Evolutionary conservation across 257 asterid genomes (phyloP).

Genomic region (Solanum pinnatisectum): DNA sequence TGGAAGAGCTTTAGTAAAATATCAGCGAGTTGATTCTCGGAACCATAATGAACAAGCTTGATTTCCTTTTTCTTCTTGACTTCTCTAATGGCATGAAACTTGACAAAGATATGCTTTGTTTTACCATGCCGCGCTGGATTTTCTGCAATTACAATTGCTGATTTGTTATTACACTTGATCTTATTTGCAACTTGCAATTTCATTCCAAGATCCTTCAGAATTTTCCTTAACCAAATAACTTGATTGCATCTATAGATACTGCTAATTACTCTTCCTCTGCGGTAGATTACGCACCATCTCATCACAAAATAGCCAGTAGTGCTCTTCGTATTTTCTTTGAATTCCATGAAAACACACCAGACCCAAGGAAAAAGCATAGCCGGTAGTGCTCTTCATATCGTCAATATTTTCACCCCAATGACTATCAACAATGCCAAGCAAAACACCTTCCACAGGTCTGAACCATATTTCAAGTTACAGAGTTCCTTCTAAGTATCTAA

Average conservation of each 20-base stretch:
- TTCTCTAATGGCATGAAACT: neutral
- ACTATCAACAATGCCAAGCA: neutral
- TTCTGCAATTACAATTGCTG: too few species aligned
- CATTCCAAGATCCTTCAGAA: neutral
- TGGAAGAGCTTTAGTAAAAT: too few species aligned
- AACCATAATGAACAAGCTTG: neutral
- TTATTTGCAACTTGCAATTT: neutral
- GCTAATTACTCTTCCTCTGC: too few species aligned
- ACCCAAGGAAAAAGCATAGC: neutral
- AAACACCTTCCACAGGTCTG: neutral
- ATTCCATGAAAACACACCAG: neutral
- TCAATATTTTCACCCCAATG: neutral
- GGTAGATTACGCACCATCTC: too few species aligned
- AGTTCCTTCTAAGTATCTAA: neutral
- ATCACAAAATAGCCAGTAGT: too few species aligned
- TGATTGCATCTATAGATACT: too few species aligned
- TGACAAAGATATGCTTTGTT: too few species aligned
- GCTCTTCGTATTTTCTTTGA: too few species aligned
- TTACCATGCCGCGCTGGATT: too few species aligned
- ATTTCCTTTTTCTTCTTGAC: neutral
- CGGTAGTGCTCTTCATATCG: neutral
- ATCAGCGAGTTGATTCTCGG: neutral
- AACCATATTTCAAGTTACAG: neutral
- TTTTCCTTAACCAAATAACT: neutral
- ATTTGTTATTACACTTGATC: too few species aligned